A percentile compares a stretch with the other conserved stretches of the same genome.
phyloP scores from a whole-genome alignment of 306 rosid genomes.

The Prunus armeniaca region DNA sequence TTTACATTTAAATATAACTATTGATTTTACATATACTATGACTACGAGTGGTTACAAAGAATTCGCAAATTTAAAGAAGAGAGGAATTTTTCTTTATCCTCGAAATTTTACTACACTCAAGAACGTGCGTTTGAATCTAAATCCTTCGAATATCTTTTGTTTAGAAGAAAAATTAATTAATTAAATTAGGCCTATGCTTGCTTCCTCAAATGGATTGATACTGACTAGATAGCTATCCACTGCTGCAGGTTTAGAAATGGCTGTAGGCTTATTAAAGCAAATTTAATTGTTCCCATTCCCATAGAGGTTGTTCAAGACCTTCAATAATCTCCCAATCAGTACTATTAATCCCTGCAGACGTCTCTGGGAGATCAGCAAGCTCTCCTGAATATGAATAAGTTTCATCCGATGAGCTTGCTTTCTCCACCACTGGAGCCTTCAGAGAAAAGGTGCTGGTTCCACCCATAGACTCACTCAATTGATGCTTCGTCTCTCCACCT shows the following conservation, averaged over 20 bases:
- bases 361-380: conserved; percentile 3
- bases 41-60: background rate
- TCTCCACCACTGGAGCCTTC: conserved; percentile 12
- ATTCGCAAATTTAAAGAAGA: too few species aligned
- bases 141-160: too few species aligned
- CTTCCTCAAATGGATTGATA: background rate
- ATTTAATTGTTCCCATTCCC: conserved; percentile 57
- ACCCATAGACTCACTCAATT: background rate
- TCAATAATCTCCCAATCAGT: conserved; percentile 27
- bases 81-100: too few species aligned
- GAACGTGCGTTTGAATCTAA: too few species aligned
- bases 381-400: conserved; percentile 31
- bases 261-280: conserved; percentile 13
- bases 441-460: conserved; percentile 17
- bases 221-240: background rate
- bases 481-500: conserved; percentile 8
- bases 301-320: conserved; percentile 33
- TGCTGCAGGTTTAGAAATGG: background rate
- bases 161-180: background rate
- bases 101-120: too few species aligned
- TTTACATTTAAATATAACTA: background rate
- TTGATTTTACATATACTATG: background rate
- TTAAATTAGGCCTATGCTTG: conserved; percentile 1
- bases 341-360: conserved; percentile 20
- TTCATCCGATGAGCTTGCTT: conserved; percentile 39